Evolutionary conservation across 345 rosid species (phyloP).

Genomic region (Camelina laxa): DNA sequence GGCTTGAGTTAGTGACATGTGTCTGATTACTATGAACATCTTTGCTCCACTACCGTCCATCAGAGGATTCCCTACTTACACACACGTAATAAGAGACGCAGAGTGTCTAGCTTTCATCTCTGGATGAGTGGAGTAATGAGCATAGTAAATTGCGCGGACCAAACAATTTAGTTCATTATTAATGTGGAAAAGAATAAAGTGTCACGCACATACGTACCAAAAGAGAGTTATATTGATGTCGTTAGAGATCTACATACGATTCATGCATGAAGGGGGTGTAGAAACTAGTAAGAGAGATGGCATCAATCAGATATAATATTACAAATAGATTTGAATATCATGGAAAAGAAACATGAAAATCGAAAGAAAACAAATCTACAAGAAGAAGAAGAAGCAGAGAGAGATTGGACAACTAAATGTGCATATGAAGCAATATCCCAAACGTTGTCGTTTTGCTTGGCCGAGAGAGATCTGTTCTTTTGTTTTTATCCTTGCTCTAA

Average conservation of each 20-base stretch:
- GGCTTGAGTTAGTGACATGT: too few relatives aligned
- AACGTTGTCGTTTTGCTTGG: constrained; percentile 20
- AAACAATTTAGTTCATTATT: neutral
- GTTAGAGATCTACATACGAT: constrained; percentile 4
- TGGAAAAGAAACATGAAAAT: neutral
- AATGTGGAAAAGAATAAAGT: neutral
- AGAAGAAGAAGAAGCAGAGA: constrained; percentile 22
- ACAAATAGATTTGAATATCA: neutral
- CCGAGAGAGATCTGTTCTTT: constrained; percentile 29
- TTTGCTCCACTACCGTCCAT: too few relatives aligned
- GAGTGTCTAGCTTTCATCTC: too few relatives aligned
- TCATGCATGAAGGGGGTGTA: constrained; percentile 22
- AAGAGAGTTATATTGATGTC: neutral
- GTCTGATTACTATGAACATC: too few relatives aligned
- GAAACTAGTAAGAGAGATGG: constrained; percentile 12
- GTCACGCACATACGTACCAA: neutral
- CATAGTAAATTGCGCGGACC: neutral
- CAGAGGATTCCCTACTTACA: too few relatives aligned
- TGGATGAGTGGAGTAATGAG: too few relatives aligned
- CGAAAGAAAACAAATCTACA: neutral
- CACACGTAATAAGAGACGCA: too few relatives aligned
- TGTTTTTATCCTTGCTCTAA: constrained; percentile 30
- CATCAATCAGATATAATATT: constrained; percentile 18
- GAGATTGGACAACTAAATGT: constrained; percentile 29
- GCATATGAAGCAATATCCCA: constrained; percentile 33